These are phyloP conservation scores for Rosa lucieae DNA, from an alignment of 306 rosid species.

Conservation along the genomic window DNA sequence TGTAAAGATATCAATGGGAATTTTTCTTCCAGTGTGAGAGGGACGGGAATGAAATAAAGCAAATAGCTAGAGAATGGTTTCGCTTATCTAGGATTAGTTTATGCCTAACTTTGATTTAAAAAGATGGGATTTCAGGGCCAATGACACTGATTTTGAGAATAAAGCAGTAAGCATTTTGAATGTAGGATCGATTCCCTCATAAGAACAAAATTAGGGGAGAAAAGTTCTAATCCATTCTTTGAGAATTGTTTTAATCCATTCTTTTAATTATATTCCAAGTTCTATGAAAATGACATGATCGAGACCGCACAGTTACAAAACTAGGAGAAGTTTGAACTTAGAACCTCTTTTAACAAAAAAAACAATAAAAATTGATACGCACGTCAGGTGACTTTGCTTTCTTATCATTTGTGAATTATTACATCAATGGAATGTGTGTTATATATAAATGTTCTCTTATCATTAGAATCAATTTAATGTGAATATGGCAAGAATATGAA, in stretches of 20 bases:
- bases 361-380: too few species aligned
- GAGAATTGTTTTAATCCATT: conserved; percentile 13
- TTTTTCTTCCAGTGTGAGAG: conserved; percentile 24
- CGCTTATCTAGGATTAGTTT: conserved; percentile 41
- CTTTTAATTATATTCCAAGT: conserved; percentile 19
- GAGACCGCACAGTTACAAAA: not conserved
- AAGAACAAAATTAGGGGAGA: conserved; percentile 19
- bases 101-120: conserved; percentile 47
- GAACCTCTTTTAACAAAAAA: not conserved
- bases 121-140: conserved; percentile 30
- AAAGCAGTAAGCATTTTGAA: conserved; percentile 53
- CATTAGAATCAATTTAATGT: not conserved
- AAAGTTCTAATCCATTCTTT: conserved; percentile 17
- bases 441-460: not conserved
- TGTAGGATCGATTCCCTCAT: conserved; percentile 52
- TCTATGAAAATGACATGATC: conserved; percentile 10
- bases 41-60: conserved; percentile 33
- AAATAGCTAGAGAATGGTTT: conserved; percentile 20
- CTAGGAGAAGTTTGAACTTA: not conserved
- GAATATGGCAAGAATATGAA: not conserved
- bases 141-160: conserved; percentile 42
- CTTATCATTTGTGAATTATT: not conserved
- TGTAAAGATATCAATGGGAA: conserved; percentile 13
- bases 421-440: not conserved
- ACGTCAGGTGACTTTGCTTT: not conserved